These are phyloP conservation scores for Malbranchea zuffiana DNA, from an alignment of 2,329 filamentous ascomycete genomes.

Conservation along the genomic window DNA sequence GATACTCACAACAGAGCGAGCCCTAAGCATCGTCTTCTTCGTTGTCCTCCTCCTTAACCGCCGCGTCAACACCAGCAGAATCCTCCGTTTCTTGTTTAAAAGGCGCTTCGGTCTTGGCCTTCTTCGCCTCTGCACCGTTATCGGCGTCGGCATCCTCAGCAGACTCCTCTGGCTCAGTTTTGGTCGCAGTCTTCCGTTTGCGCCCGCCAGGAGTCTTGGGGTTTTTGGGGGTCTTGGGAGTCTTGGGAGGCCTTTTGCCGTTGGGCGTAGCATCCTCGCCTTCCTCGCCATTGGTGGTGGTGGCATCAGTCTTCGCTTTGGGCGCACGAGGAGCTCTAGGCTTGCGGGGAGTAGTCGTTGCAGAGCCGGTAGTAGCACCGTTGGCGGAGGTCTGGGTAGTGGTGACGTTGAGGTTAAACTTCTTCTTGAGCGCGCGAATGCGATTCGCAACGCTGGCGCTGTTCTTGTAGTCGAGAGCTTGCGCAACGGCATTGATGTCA, in stretches of 20 bases:
- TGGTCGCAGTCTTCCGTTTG: slow-evolving; percentile 9
- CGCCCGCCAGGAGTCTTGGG: slow-evolving; percentile 7
- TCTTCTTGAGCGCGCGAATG: slow-evolving; percentile 19
- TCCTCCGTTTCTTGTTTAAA: background rate
- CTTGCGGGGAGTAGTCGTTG: slow-evolving; percentile 13
- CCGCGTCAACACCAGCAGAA: background rate
- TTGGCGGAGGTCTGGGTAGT: slow-evolving; percentile 7
- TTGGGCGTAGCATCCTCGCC: slow-evolving; percentile 1
- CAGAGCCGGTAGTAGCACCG: background rate
- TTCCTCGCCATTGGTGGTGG: slow-evolving; percentile 5
- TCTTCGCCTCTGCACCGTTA: background rate
- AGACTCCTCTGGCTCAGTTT: background rate
- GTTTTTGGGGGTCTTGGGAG: slow-evolving; percentile 7
- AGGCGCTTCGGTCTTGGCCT: background rate
- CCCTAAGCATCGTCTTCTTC: background rate
- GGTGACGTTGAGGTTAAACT: slow-evolving; percentile 19
- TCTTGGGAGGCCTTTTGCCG: slow-evolving; percentile 4
- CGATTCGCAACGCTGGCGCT: slow-evolving; percentile 21
- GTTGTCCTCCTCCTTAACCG: background rate
- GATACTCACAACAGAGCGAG: background rate
- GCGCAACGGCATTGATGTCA: slow-evolving; percentile 20
- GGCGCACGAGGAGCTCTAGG: slow-evolving; percentile 16
- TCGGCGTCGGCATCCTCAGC: background rate
- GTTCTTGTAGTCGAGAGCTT: slow-evolving; percentile 21
- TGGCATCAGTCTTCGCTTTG: slow-evolving; percentile 13